These are phyloP conservation scores for Citrus trifoliata DNA, from an alignment of 345 rosid genomes.

Conservation along the genomic window DNA sequence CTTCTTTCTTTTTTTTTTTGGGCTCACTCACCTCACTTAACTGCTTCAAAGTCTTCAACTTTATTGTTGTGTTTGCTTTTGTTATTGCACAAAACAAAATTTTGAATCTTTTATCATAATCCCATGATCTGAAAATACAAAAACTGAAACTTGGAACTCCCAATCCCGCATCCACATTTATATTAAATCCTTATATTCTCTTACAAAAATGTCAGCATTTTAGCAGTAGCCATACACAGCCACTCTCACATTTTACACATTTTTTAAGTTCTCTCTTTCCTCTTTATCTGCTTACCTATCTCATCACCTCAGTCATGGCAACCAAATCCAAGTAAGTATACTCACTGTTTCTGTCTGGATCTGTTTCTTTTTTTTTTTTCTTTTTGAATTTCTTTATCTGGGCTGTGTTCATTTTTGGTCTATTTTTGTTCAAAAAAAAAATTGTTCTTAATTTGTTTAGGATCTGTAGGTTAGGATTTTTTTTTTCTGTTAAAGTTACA, in stretches of 20 bases:
- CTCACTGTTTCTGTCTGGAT: slow-evolving; percentile 23
- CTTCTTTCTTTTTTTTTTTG: background rate
- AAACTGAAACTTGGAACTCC: background rate
- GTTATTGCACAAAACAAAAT: background rate
- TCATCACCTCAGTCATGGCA: slow-evolving; percentile 38
- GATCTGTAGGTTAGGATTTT: slow-evolving; percentile 11
- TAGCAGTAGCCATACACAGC: slow-evolving; percentile 6
- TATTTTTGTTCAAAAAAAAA: background rate
- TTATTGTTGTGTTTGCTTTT: background rate
- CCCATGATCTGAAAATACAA: background rate
- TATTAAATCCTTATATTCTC: slow-evolving; percentile 2
- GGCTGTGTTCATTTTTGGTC: slow-evolving; percentile 6
- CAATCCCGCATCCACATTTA: background rate
- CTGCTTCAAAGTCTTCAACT: background rate
- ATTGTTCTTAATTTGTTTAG: slow-evolving; percentile 1
- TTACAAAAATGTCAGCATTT: slow-evolving; percentile 34
- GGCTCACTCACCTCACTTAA: background rate
- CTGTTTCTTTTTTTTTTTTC: slow-evolving; percentile 18
- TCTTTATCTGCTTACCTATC: slow-evolving; percentile 12
- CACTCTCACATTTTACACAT: background rate
- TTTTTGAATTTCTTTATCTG: background rate
- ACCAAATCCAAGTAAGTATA: slow-evolving; percentile 58
- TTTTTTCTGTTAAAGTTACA: background rate
- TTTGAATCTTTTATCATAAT: background rate
- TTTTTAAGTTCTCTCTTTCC: slow-evolving; percentile 8